Base-by-base conservation (phyloP, 305 asterid species). In the Fraxinus sp. region DNA sequence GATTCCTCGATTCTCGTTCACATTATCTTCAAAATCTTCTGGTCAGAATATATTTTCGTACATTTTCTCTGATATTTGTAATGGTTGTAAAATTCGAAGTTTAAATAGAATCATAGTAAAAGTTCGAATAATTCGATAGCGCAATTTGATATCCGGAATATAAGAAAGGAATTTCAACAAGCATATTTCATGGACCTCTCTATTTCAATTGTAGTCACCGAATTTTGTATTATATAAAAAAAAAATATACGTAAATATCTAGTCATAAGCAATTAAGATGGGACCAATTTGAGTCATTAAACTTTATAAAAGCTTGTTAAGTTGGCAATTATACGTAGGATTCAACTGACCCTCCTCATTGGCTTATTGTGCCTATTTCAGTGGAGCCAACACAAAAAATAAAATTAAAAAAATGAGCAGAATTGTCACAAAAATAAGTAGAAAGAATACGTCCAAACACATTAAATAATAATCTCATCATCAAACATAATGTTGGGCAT, bases 271-370 rank as follows among this genome's bases (percentile, higher is more conserved):
- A 78, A 39, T 35, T 79, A 79, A 83, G 85, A 77, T 81, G 75
- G 77, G 16, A 74, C 78, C 44, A 66, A 66, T 74, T 77, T 83
- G 70, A 44, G 79, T 41, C 79, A 78, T 86, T 83, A 57, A 77
- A 85, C 82, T 76, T 81, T 73, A 73, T 13, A 32, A 82, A 84
- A 74, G 78, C 87, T 83, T 75, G 82, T 79, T 74, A 81, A 78
- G 82, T 52, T 83, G 88, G 88, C 80, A 79, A 66, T 78, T 62
- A 79, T 81, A 55, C 59, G 88, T 86, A 83, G 88, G 90, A 88
- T 78, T 79, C 85, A 87, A 86, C 84, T 62, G 36, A 79, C 64
- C 37, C 74, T 35, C 80, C 84, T 79, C 74, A 55, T 79, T 84
- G 80, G 52, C 77, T 59, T 78, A 37, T 81, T 80, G 81, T n/a